Percentiles rank a stretch among this genome's conserved stretches.
These are phyloP conservation scores for Coprinellus micaceus DNA, from an alignment of 768 basidiomycete genomes.

Conservation along the genomic window DNA sequence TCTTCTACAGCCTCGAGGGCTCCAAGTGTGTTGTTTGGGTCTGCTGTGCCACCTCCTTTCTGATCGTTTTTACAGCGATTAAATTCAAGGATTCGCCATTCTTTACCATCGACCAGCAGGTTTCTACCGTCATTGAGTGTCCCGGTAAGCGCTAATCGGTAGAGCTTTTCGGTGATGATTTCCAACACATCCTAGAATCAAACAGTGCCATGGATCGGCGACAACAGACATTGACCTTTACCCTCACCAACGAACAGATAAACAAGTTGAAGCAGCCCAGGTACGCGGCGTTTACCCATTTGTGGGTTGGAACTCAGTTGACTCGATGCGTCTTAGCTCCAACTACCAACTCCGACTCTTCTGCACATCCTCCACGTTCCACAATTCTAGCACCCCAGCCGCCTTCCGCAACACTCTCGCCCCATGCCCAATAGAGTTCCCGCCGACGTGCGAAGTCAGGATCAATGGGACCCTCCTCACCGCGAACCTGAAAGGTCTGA, in stretches of 20 bases:
- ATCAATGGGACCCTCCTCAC: slow-evolving; percentile 67
- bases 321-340: slow-evolving; percentile 35
- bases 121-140: slow-evolving; percentile 68
- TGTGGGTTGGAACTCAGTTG: not conserved
- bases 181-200: slow-evolving; percentile 50
- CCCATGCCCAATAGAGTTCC: slow-evolving; percentile 85
- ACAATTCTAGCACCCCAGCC: slow-evolving; percentile 52
- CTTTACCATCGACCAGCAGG: slow-evolving; percentile 59
- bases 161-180: not conserved
- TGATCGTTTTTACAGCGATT: slow-evolving; percentile 43
- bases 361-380: slow-evolving; percentile 82
- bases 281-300: slow-evolving; percentile 34
- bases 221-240: slow-evolving; percentile 56
- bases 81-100: slow-evolving; percentile 83
- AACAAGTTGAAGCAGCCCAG: slow-evolving; percentile 52
- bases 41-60: slow-evolving; percentile 12
- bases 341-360: slow-evolving; percentile 82
- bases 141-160: slow-evolving; percentile 50
- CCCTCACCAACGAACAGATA: slow-evolving; percentile 62
- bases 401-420: slow-evolving; percentile 28
- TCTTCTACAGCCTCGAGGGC: slow-evolving; percentile 26
- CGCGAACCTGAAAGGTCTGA: slow-evolving; percentile 84
- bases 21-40: slow-evolving; percentile 22
- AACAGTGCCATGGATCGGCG: slow-evolving; percentile 75
- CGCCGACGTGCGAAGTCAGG: slow-evolving; percentile 86